These are phyloP conservation scores for Boechera stricta DNA, from an alignment of 345 rosid genomes.

Conservation along the genomic window DNA sequence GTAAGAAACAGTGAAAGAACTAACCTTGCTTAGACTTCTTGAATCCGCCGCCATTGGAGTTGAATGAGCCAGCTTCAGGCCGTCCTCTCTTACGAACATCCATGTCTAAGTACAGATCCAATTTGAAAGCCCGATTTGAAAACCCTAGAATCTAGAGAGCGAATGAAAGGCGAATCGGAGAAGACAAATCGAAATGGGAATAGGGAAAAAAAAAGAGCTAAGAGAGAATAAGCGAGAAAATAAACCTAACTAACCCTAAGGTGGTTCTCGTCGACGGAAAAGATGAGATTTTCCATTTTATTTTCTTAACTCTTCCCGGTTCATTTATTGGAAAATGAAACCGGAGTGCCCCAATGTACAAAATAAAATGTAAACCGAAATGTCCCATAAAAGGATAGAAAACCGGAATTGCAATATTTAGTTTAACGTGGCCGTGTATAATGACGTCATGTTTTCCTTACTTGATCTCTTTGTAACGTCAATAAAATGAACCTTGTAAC, in stretches of 20 bases:
- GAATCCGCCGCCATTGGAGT: slow-evolving; percentile 66
- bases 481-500: background rate
- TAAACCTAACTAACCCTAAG: slow-evolving; percentile 46
- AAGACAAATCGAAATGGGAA: slow-evolving; percentile 33
- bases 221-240: slow-evolving; percentile 12
- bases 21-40: slow-evolving; percentile 74
- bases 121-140: slow-evolving; percentile 7
- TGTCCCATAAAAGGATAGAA: background rate
- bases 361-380: slow-evolving; percentile 29
- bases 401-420: background rate
- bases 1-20: slow-evolving; percentile 33
- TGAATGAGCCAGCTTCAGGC: slow-evolving; percentile 54
- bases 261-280: slow-evolving; percentile 40
- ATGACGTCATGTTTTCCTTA: slow-evolving; percentile 1
- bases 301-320: background rate
- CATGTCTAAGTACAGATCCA: slow-evolving; percentile 51
- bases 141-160: slow-evolving; percentile 18
- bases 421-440: background rate
- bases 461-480: background rate
- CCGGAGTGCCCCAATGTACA: slow-evolving; percentile 21
- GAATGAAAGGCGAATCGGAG: slow-evolving; percentile 31
- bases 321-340: slow-evolving; percentile 21
- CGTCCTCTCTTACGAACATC: slow-evolving; percentile 80
- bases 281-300: slow-evolving; percentile 15
- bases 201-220: background rate